These are phyloP conservation scores for Curvularia hawaiiensis DNA, from an alignment of 2,329 filamentous ascomycete species.

Conservation along the genomic window DNA sequence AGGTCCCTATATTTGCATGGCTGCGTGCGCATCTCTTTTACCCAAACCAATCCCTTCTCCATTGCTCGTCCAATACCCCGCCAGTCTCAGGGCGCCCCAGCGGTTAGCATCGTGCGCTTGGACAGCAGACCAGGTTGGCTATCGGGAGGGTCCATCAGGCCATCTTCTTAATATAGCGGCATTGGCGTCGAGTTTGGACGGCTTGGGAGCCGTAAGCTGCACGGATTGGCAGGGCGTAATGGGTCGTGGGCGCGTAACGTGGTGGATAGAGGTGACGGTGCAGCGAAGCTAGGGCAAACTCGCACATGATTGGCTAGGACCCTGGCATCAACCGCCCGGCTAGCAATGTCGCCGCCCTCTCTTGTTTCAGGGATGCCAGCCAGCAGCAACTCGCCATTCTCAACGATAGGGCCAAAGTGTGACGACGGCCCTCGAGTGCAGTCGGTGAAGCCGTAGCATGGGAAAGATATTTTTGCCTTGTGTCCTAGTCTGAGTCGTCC, in stretches of 20 bases:
- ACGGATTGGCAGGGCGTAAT: constrained; percentile 38
- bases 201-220: constrained; percentile 32
- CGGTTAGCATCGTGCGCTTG: constrained; percentile 41
- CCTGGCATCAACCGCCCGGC: constrained; percentile 33
- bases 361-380: constrained; percentile 30
- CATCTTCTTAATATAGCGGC: constrained; percentile 37
- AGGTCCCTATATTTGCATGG: constrained; percentile 45
- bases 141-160: constrained; percentile 25
- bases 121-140: constrained; percentile 29
- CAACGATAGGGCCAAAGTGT: constrained; percentile 20
- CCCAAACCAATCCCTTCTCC: constrained; percentile 30
- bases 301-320: constrained; percentile 32
- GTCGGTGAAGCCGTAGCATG: constrained; percentile 16
- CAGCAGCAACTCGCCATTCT: constrained; percentile 16
- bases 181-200: constrained; percentile 31
- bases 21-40: constrained; percentile 25
- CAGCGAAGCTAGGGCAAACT: constrained; percentile 26
- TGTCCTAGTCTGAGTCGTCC: neutral
- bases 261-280: constrained; percentile 40
- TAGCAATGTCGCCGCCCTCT: constrained; percentile 31
- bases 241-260: constrained; percentile 40
- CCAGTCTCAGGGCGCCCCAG: constrained; percentile 25
- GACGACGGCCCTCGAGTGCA: constrained; percentile 13
- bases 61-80: constrained; percentile 31
- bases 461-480: neutral